Evolutionary conservation across 108 stramenopile genomes (phyloP).

Genomic region (Mayamaea pseudoterrestris): DNA sequence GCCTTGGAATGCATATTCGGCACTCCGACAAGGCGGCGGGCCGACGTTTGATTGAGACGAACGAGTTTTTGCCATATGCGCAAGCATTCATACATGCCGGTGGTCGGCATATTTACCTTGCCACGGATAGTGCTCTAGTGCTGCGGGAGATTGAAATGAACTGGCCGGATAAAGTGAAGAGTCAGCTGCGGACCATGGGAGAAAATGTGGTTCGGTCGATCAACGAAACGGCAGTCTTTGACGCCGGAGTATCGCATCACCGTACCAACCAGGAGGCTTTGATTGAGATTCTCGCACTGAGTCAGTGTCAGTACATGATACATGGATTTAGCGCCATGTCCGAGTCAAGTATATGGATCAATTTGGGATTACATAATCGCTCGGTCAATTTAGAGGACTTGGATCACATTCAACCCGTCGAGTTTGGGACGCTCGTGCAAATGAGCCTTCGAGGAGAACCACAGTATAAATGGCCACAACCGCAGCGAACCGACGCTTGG

Average conservation of each 20-base stretch:
- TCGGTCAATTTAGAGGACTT: constrained; percentile 43
- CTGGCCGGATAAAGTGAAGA: constrained; percentile 26
- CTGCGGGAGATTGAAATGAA: constrained; percentile 19
- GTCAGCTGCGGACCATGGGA: constrained; percentile 22
- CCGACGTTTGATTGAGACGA: constrained; percentile 20
- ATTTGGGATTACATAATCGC: constrained; percentile 19
- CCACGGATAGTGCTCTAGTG: constrained; percentile 39
- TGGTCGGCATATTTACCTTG: constrained; percentile 32
- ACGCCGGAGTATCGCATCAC: constrained; percentile 21
- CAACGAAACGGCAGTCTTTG: constrained; percentile 29
- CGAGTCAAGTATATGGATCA: constrained; percentile 39
- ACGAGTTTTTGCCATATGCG: constrained; percentile 32
- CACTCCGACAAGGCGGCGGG: constrained; percentile 60
- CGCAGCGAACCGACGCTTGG: constrained; percentile 14
- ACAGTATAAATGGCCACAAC: constrained; percentile 7
- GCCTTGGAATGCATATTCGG: constrained; percentile 38
- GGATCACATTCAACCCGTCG: constrained; percentile 6
- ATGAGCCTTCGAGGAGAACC: constrained; percentile 22
- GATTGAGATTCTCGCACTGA: constrained; percentile 31
- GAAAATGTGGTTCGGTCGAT: constrained; percentile 22
- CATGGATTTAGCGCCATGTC: constrained; percentile 45
- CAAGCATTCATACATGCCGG: constrained; percentile 27
- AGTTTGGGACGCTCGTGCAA: constrained; percentile 19
- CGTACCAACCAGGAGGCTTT: constrained; percentile 36
- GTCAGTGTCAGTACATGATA: constrained; percentile 35